phyloP scores from a whole-genome alignment of 495 filamentous ascomycete genomes.

The Parathielavia appendiculata region DNA sequence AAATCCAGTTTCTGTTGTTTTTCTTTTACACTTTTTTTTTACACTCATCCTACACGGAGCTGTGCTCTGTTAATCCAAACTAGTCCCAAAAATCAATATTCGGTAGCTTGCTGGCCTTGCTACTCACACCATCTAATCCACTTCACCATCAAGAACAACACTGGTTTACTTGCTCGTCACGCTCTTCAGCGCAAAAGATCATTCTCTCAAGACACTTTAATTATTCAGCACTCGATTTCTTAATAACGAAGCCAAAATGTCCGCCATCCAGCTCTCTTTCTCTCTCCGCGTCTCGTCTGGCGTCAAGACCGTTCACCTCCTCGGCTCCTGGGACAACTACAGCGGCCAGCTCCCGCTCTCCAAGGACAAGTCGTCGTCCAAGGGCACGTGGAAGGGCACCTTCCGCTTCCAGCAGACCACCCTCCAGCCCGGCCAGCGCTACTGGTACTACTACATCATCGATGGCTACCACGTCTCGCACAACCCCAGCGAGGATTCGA shows the following conservation, averaged over 20 bases:
- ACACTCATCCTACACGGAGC: constrained; percentile 47
- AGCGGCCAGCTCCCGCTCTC: constrained; percentile 84
- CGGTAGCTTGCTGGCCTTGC: constrained; percentile 46
- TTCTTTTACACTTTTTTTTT: constrained; percentile 47
- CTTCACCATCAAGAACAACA: constrained; percentile 35
- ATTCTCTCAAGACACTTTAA: constrained; percentile 31
- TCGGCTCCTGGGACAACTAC: constrained; percentile 99
- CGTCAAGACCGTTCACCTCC: constrained; percentile 95
- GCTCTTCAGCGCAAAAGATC: constrained; percentile 27
- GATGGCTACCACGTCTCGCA: constrained; percentile 98
- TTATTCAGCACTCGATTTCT: constrained; percentile 32
- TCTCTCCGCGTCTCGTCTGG: constrained; percentile 90
- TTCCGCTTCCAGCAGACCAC: constrained; percentile 88
- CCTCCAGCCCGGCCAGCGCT: constrained; percentile 77
- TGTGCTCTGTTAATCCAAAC: constrained; percentile 46
- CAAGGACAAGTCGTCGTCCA: constrained; percentile 71
- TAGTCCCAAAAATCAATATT: constrained; percentile 38
- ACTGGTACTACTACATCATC: constrained; percentile 99
- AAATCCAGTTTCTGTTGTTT: constrained; percentile 54
- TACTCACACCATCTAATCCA: constrained; percentile 29
- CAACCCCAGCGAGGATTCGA: constrained; percentile 85
- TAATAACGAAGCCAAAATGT: constrained; percentile 57
- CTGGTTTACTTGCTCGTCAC: constrained; percentile 58
- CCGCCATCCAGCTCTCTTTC: constrained; percentile 80
- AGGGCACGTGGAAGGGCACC: constrained; percentile 89